These are phyloP conservation scores for Borealophlyctis nickersoniae DNA, from an alignment of 192 early-diverging fungal species.

Conservation along the genomic window DNA sequence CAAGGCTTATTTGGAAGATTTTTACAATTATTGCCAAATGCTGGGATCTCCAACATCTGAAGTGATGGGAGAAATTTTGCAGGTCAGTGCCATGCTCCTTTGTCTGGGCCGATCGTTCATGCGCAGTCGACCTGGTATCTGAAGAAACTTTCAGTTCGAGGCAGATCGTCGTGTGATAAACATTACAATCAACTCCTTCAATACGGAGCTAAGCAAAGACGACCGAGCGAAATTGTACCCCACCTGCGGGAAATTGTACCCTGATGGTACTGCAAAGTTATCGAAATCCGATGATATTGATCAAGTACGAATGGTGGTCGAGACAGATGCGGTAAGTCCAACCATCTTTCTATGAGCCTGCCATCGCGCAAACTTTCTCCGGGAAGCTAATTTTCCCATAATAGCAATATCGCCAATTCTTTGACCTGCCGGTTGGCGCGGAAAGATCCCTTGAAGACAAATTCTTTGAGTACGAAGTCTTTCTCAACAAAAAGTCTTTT, in stretches of 20 bases:
- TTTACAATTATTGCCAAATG: conserved; percentile 80
- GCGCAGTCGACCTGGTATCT: not conserved
- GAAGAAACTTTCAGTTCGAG: conserved; percentile 69
- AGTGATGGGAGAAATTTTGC: conserved; percentile 89
- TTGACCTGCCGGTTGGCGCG: conserved; percentile 61
- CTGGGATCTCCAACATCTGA: conserved; percentile 84
- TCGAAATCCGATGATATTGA: conserved; percentile 89
- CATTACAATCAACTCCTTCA: conserved; percentile 99
- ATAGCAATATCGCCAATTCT: conserved; percentile 86
- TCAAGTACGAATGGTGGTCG: conserved; percentile 83
- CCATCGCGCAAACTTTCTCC: not conserved
- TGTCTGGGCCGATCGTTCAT: not conserved
- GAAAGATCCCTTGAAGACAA: conserved; percentile 85
- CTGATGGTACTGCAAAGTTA: conserved; percentile 81
- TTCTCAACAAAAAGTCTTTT: conserved; percentile 89
- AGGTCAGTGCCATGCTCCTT: conserved; percentile 44
- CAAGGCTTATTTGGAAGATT: conserved; percentile 99
- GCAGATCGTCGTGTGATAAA: conserved; percentile 97
- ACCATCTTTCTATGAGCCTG: too few species aligned
- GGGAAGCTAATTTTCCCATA: not conserved
- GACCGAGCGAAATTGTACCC: conserved; percentile 95
- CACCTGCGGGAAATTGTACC: conserved; percentile 84
- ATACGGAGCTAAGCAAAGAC: conserved; percentile 95
- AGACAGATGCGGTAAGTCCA: conserved; percentile 71
- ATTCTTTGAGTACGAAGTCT: conserved; percentile 94